Conservation (phyloP, 2,329 filamentous ascomycete species). For the Cordyceps fumosorosea region DNA sequence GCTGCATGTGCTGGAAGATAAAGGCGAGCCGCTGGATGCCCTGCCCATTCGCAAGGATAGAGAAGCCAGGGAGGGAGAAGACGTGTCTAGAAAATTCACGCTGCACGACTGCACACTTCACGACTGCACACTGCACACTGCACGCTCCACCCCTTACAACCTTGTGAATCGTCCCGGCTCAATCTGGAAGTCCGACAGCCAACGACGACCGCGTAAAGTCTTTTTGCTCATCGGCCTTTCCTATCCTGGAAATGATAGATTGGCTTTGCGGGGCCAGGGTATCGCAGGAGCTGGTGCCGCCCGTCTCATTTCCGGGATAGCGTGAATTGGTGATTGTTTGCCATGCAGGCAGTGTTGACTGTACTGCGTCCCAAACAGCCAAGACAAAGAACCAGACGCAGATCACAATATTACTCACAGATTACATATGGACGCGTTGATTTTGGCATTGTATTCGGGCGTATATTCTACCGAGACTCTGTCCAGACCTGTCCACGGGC, state of each 20-base stretch:
- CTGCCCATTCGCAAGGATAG: not conserved
- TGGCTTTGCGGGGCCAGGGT: not conserved
- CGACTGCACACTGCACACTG: not conserved
- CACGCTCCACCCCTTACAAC: not conserved
- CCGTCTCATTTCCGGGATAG: not conserved
- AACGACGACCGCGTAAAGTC: not conserved
- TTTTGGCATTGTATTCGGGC: not conserved
- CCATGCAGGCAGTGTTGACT: not conserved
- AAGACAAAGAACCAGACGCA: not conserved
- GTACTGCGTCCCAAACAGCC: too few species aligned
- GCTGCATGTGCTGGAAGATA: not conserved
- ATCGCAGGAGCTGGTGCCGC: not conserved
- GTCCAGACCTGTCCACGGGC: not conserved
- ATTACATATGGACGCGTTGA: not conserved
- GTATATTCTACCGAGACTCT: not conserved
- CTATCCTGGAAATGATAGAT: not conserved
- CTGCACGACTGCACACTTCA: not conserved
- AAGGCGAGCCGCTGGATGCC: not conserved
- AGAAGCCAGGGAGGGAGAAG: not conserved
- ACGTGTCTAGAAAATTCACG: not conserved
- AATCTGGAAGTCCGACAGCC: not conserved
- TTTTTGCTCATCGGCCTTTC: not conserved
- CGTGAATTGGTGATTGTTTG: not conserved
- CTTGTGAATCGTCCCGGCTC: not conserved
- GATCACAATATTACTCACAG: not conserved